Evolutionary conservation across 1,284 basidiomycete species (phyloP), one percentile per base, ranked within the genome.

Genomic region (Singerocomus inundabilis): DNA sequence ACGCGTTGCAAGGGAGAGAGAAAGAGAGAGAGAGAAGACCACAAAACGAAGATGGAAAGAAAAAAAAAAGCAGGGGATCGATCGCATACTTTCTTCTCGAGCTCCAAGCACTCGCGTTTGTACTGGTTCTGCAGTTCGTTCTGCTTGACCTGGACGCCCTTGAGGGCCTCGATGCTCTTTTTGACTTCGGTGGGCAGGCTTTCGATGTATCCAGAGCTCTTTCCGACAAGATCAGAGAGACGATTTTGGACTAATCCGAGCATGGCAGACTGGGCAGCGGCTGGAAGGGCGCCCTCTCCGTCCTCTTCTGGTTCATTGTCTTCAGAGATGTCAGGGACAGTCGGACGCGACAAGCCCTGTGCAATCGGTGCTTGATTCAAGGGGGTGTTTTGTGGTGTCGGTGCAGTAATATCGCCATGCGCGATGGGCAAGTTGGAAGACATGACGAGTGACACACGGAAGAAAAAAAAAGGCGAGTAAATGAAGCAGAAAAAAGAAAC

Each of bases 41-140:
- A n/a, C n/a, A n/a, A n/a, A n/a, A n/a, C n/a, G n/a, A n/a, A n/a
- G n/a, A n/a, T n/a, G n/a, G 24, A 37, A 29, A 45, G 8, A 43
- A 43, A 45, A 16, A 35, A 35, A 31, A 31, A 5, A 15, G 13
- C 1, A 0, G 13, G 31, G 34, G 60, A 15, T 13, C 6, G 15
- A 52, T 50, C 13, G 15, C 80, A 43, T 58, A 91, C 91, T 79
- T 97, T 97, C 78, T 95, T 94, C 79, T 99, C 95, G 51, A 99
- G 81, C 72, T 96, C 93, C 51, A 98, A 80, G 65, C 94, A 93
- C 73, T 98, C 96, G 66, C 88, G 84, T 75, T 98, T 98, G 82
- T 96, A 97, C 77, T 95, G 84, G 65, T 90, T 89, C 72, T 98
- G 93, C 50, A 98, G 82, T 69, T 94, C 91, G 62, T 85, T 85